phyloP scores from a whole-genome alignment of 805 yeast genomes.

The Sungouiella blattae region DNA sequence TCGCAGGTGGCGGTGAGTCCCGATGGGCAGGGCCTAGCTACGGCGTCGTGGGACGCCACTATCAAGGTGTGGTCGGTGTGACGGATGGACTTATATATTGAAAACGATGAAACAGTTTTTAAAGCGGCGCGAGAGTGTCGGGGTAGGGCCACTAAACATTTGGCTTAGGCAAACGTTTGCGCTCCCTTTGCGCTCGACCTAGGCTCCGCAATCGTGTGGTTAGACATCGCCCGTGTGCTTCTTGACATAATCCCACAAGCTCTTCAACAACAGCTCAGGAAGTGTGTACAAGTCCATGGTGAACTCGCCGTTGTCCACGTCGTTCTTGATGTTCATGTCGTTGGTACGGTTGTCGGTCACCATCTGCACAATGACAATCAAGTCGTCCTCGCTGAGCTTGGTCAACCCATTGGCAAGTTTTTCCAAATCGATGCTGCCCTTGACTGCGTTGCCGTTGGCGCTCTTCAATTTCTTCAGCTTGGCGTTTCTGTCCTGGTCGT shows the following conservation, averaged over 20 bases:
- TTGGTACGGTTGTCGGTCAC: slow-evolving; percentile 92
- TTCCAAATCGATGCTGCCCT: slow-evolving; percentile 83
- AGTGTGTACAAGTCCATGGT: slow-evolving; percentile 92
- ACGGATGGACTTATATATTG: too few relatives aligned
- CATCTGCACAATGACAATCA: slow-evolving; percentile 94
- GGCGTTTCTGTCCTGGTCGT: slow-evolving; percentile 20
- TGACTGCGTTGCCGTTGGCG: slow-evolving; percentile 47
- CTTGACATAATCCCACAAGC: slow-evolving; percentile 91
- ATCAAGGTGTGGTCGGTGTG: slow-evolving; percentile 67
- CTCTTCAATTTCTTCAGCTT: slow-evolving; percentile 53
- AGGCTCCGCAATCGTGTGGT: too few relatives aligned
- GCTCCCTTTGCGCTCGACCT: too few relatives aligned
- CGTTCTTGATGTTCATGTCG: slow-evolving; percentile 94
- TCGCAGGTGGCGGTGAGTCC: slow-evolving; percentile 63
- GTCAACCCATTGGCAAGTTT: slow-evolving; percentile 86
- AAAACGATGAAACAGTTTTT: too few relatives aligned
- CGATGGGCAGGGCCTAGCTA: slow-evolving; percentile 73
- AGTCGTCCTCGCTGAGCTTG: slow-evolving; percentile 85
- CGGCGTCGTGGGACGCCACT: slow-evolving; percentile 80
- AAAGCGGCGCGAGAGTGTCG: too few relatives aligned
- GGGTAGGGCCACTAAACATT: too few relatives aligned
- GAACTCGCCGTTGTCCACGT: slow-evolving; percentile 95
- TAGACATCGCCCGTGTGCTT: slow-evolving; percentile 44
- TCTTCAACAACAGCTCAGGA: slow-evolving; percentile 85
- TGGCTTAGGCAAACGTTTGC: too few relatives aligned